Evolutionary conservation across 805 yeast species (phyloP).

Genomic region (Candida dajiaensis): DNA sequence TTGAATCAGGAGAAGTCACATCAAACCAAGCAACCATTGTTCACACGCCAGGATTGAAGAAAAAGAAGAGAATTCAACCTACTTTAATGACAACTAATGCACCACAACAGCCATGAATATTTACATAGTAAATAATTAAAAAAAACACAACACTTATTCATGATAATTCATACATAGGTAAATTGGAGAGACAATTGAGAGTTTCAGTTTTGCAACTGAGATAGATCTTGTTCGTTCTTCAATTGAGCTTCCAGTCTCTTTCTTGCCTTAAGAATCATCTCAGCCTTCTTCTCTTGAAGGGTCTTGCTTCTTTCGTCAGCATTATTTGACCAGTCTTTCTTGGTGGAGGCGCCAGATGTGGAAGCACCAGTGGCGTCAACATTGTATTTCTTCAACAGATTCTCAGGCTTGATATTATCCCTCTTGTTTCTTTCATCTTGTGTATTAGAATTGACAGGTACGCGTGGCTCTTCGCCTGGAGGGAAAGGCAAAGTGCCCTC

Average conservation of each 20-base stretch:
- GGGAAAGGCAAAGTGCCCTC: constrained; percentile 58
- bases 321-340: constrained; percentile 35
- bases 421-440: constrained; percentile 15
- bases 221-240: constrained; percentile 21
- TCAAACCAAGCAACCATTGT: neutral
- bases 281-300: constrained; percentile 44
- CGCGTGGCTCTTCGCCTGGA: constrained; percentile 28
- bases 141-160: too few species aligned
- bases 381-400: constrained; percentile 38
- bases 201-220: constrained; percentile 10
- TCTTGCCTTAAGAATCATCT: constrained; percentile 59
- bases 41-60: constrained; percentile 16
- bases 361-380: constrained; percentile 21
- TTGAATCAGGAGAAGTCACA: neutral
- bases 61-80: constrained; percentile 25
- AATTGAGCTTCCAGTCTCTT: constrained; percentile 40
- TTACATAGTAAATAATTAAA: neutral
- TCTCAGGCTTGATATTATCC: constrained; percentile 22
- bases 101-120: neutral
- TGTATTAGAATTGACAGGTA: constrained; percentile 9
- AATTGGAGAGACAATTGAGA: too few species aligned
- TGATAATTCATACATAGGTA: neutral
- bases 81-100: constrained; percentile 4
- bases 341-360: constrained; percentile 6
- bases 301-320: constrained; percentile 37